Evolutionary conservation across 768 basidiomycete species (phyloP), one percentile per base, ranked within the genome.

Genomic region (Xerocomellus amylosporus): DNA sequence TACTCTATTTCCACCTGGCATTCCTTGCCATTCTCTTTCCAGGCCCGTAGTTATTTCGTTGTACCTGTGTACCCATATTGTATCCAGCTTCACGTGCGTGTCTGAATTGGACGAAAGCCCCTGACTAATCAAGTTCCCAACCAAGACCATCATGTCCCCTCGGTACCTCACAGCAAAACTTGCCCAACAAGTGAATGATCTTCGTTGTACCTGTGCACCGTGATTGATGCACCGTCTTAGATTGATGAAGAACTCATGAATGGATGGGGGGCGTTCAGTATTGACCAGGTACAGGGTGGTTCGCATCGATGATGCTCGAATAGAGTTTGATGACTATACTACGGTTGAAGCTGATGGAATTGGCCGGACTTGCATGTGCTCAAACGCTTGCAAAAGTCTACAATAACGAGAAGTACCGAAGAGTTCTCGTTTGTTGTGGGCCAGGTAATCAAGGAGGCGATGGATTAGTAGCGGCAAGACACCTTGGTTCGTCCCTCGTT

Each of bases 371-470:
- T 10, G 87, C 96, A 2, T 95, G 95, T 66, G 97, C 96, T 0
- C 91, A 95, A 68, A 82, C 90, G 0, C 74, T 98, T 3, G 85
- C 88, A 7, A 86, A 77, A n/a, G 83, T 85, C 0, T 98, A 92
- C 68, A 76, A 75, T 38, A 83, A 79, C 30, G 82, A 85, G 4
- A 79, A 76, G 42, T 84, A 90, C 68, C 80, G 79, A 36, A 81
- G 84, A 12, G 92, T 98, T 7, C 76, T 98, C n/a, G 90, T 98
- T 12, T 93, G 91, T 64, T 98, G 95, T 67, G 97, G 97, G 17
- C 95, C 97, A 8, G 97, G 97, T 39, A 98, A 98, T 65, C 96
- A 98, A 77, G 93, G 83, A 72, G 97, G 97, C 13, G 97, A 99
- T 72, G 97, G 97, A 4, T 76, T 99, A 0, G 96, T 98, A 24